Conservation (phyloP, 805 yeast genomes). For the Candida tammaniensis region DNA sequence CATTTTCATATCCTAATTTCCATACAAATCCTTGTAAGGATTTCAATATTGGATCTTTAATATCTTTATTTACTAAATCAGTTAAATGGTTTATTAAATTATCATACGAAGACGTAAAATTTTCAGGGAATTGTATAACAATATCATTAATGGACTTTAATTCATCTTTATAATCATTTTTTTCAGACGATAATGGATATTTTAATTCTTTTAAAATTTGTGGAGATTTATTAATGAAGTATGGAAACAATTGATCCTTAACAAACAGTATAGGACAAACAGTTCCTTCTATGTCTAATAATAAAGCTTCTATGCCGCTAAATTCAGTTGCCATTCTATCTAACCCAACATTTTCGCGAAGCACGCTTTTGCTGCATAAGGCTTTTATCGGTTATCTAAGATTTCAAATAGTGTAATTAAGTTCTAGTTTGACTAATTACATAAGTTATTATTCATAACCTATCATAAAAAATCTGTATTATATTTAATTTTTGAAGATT, state of each 20-base stretch:
- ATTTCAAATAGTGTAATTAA: too few relatives aligned
- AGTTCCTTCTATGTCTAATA: conserved; percentile 85
- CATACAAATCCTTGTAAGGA: conserved; percentile 81
- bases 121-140: conserved; percentile 47
- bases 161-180: conserved; percentile 17
- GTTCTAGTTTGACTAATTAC: too few relatives aligned
- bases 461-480: too few relatives aligned
- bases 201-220: conserved; percentile 23
- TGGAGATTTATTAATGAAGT: conserved; percentile 56
- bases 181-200: conserved; percentile 28
- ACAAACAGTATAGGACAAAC: conserved; percentile 91
- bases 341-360: too few relatives aligned
- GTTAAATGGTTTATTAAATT: conserved; percentile 47
- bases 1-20: conserved; percentile 75
- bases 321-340: neutral
- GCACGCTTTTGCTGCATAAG: too few relatives aligned
- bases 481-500: too few relatives aligned
- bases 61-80: conserved; percentile 58
- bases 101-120: conserved; percentile 19
- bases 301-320: conserved; percentile 4
- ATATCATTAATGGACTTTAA: conserved; percentile 21
- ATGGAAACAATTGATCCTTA: conserved; percentile 74
- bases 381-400: too few relatives aligned
- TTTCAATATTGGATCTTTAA: conserved; percentile 76
- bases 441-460: too few relatives aligned